Percentiles rank a stretch among this genome's conserved stretches.
Conservation (phyloP, 495 filamentous ascomycete genomes). For the Hyaloscypha bicolor region DNA sequence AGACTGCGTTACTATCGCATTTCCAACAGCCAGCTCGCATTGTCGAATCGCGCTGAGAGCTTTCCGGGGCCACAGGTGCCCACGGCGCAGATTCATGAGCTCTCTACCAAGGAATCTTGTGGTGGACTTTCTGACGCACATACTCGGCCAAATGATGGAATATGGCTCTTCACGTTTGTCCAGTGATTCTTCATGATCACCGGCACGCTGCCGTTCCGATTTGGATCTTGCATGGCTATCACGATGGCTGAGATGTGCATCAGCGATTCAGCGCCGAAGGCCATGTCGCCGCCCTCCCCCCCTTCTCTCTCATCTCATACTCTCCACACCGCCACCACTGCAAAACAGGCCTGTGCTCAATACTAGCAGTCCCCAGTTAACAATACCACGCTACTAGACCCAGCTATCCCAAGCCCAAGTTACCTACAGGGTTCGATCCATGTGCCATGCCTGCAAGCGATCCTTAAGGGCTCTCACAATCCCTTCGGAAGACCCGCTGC, state of each 20-base stretch:
- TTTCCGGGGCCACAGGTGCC: background rate
- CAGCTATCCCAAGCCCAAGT: background rate
- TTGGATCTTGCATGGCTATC: background rate
- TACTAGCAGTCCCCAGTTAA: background rate
- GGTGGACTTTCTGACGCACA: background rate
- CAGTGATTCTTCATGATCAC: background rate
- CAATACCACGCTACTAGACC: background rate
- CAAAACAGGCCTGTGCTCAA: conserved; percentile 2
- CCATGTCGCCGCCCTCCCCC: background rate
- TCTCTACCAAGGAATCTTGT: background rate
- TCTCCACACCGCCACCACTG: conserved; percentile 9
- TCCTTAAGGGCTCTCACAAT: background rate
- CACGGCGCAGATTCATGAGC: background rate
- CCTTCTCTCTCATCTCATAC: background rate
- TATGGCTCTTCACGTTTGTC: background rate
- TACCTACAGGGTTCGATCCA: background rate
- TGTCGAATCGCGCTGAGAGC: background rate
- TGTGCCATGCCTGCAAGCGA: conserved; percentile 8
- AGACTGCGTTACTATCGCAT: background rate
- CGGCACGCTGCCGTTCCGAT: background rate
- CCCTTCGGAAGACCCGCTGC: background rate
- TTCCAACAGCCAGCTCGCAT: background rate
- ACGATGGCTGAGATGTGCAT: conserved; percentile 1
- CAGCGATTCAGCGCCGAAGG: background rate
- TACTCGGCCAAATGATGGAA: background rate